These are phyloP conservation scores for Psidium friedrichsthalianum DNA, from an alignment of 345 rosid genomes.

Conservation along the genomic window DNA sequence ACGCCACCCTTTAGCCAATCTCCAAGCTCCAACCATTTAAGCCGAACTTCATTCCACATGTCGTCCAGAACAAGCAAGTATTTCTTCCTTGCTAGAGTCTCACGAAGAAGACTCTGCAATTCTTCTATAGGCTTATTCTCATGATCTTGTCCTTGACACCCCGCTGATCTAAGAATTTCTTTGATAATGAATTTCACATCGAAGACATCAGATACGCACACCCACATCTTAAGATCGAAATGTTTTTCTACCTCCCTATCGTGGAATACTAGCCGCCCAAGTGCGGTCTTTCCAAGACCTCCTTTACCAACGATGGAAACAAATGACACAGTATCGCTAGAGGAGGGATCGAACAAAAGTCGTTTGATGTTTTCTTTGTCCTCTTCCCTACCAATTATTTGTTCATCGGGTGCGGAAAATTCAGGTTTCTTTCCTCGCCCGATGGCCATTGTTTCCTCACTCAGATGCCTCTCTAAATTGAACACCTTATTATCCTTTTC, in stretches of 20 bases:
- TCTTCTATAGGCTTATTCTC: background rate
- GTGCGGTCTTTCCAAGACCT: background rate
- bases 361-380: background rate
- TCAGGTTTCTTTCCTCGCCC: no score
- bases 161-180: background rate
- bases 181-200: background rate
- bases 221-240: background rate
- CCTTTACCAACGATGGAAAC: background rate
- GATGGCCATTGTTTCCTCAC: background rate
- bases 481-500: background rate
- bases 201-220: background rate
- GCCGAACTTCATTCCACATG: background rate
- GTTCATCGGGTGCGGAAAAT: background rate
- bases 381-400: background rate
- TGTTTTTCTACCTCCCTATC: background rate
- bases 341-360: background rate
- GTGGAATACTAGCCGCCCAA: background rate
- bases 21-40: rapidly evolving
- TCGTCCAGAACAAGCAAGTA: background rate
- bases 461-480: background rate
- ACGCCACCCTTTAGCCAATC: rapidly evolving
- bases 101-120: background rate
- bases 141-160: background rate
- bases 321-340: background rate
- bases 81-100: background rate